Evolutionary conservation across 768 basidiomycete species (phyloP), one percentile per base, ranked within the genome.

Genomic region (Phanerochaete carnosa): DNA sequence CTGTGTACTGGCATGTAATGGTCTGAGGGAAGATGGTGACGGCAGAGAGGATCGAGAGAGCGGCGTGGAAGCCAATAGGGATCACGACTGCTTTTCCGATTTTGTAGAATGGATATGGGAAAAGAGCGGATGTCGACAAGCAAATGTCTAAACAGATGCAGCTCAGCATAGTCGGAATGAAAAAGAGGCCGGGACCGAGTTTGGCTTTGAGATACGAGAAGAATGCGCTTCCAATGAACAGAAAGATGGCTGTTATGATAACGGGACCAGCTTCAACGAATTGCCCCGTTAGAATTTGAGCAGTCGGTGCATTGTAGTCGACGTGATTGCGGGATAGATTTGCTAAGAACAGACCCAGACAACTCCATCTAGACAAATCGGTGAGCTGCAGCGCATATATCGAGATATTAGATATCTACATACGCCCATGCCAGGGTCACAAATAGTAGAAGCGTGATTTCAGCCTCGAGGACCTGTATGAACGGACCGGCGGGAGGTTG

Each of bases 401-500:
- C 15, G 8, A 30, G n/a, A 9, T 50, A n/a, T 49, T 19, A 8
- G 3, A 50, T 23, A 32, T 16, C 19, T n/a, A 80, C 85, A 69
- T 63, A 87, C 87, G 81, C 88, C 87, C 87, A 90, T 28, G 78
- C 76, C 9, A 77, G 22, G 1, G 74, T 63, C 0, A 79, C 79
- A 49, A 85, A 83, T 0, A 76, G 22, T 5, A 89, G 60, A 35
- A 86, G 81, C 6, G 82, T 74, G 9, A 82, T 46, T 66, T 90
- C 88, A 1, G 87, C 83, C 66, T 90, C 89, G 15, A 89, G 67
- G 3, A 87, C 86, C 3, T 80, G 76, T n/a, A 88, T 73, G 65
- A 90, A 89, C 0, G 88, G 86, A 57, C 88, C 88, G 23, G 68
- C 75, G 0, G 90, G 88, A 0, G 90, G 86, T 3, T 86, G 87